Conservation (phyloP, 2,329 filamentous ascomycete genomes). For the Fonsecaea erecta region DNA sequence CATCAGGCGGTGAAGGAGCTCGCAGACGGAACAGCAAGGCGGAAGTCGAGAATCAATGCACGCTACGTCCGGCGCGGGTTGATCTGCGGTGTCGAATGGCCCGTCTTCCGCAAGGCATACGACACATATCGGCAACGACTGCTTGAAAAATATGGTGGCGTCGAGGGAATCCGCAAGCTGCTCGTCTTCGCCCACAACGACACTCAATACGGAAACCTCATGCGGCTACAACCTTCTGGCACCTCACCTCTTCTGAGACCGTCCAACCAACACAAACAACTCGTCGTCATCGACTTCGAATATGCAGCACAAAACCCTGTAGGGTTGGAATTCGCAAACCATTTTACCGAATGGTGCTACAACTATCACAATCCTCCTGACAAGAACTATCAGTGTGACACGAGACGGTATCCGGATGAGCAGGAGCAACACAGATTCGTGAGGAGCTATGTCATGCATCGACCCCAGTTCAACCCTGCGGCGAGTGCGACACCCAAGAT, state of each 20-base stretch:
- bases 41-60: constrained; percentile 18
- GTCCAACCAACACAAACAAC: constrained; percentile 91
- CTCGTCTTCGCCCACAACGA: constrained; percentile 98
- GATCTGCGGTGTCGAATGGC: constrained; percentile 84
- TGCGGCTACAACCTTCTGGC: constrained; percentile 71
- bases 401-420: constrained; percentile 73
- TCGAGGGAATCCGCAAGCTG: constrained; percentile 68
- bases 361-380: constrained; percentile 79
- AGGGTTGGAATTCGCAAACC: constrained; percentile 93
- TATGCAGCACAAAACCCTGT: constrained; percentile 88
- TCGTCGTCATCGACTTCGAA: constrained; percentile 97
- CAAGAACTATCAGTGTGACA: constrained; percentile 70
- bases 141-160: constrained; percentile 71
- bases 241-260: constrained; percentile 87
- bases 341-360: constrained; percentile 98
- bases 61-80: constrained; percentile 59
- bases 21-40: constrained; percentile 43
- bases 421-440: constrained; percentile 73
- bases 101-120: constrained; percentile 72
- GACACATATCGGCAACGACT: constrained; percentile 78
- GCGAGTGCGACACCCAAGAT: constrained; percentile 56
- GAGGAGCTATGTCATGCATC: constrained; percentile 82
- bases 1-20: constrained; percentile 50
- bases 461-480: constrained; percentile 65
- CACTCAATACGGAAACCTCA: constrained; percentile 97